Percentiles rank a stretch among this genome's conserved stretches.
Evolutionary conservation across 306 rosid genomes (phyloP).

Genomic region (Cicer chorassanicum): DNA sequence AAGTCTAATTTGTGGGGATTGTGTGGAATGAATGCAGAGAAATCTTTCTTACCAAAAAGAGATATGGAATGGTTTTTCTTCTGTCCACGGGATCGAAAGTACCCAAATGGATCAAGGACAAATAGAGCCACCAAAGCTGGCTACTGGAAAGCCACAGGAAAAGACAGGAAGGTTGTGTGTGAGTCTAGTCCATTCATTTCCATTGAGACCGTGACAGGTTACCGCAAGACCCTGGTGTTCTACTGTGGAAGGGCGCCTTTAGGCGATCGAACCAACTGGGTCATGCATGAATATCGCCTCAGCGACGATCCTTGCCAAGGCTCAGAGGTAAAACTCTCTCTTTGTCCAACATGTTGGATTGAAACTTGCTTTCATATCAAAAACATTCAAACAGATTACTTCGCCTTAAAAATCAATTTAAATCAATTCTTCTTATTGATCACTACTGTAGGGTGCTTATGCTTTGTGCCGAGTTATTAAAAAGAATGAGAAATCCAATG

Average conservation of each 20-base stretch:
- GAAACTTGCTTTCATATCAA: neutral
- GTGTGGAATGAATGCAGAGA: slow-evolving; percentile 57
- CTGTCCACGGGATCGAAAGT: slow-evolving; percentile 88
- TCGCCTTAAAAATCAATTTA: neutral
- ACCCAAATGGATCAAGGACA: slow-evolving; percentile 89
- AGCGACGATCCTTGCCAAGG: slow-evolving; percentile 63
- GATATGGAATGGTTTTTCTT: slow-evolving; percentile 98
- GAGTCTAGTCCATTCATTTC: slow-evolving; percentile 53
- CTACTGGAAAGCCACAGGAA: slow-evolving; percentile 98
- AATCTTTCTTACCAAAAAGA: slow-evolving; percentile 80
- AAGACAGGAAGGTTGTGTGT: slow-evolving; percentile 76
- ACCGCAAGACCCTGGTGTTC: slow-evolving; percentile 88
- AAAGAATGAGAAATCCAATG: slow-evolving; percentile 68
- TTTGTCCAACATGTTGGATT: neutral
- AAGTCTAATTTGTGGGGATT: slow-evolving; percentile 24
- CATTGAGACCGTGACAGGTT: slow-evolving; percentile 58
- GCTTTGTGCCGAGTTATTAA: slow-evolving; percentile 86
- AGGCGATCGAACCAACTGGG: slow-evolving; percentile 85
- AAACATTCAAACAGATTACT: too few species aligned
- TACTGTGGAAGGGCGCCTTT: slow-evolving; percentile 89
- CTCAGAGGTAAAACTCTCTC: slow-evolving; percentile 55
- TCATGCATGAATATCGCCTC: slow-evolving; percentile 95
- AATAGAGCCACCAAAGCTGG: slow-evolving; percentile 95
- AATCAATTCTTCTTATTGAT: neutral
- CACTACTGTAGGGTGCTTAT: slow-evolving; percentile 63